These are phyloP conservation scores for Botrytis medusae DNA, from an alignment of 2,329 filamentous ascomycete species.

Conservation along the genomic window DNA sequence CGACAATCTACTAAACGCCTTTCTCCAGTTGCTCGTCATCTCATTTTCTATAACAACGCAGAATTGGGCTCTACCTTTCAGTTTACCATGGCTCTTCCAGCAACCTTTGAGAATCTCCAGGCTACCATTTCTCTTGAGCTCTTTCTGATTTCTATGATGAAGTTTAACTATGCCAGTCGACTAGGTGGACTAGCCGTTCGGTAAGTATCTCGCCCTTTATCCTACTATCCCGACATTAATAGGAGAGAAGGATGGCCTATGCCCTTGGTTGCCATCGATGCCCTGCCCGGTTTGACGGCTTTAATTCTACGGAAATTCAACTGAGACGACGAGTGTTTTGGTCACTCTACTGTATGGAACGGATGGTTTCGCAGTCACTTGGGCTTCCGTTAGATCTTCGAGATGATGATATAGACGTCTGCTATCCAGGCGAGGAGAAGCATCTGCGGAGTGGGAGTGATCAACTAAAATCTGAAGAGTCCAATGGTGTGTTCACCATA, in stretches of 20 bases:
- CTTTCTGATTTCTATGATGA: background rate
- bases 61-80: background rate
- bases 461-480: background rate
- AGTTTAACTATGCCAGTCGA: background rate
- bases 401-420: background rate
- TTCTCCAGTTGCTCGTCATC: background rate
- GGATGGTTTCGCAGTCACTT: background rate
- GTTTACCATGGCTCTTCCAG: background rate
- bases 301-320: background rate
- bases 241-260: background rate
- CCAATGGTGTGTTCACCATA: background rate
- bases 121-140: background rate
- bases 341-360: background rate
- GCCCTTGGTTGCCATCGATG: background rate
- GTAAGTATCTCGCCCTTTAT: background rate
- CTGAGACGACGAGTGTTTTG: background rate
- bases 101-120: background rate
- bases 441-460: background rate
- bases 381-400: background rate
- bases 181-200: background rate
- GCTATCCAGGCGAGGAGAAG: background rate
- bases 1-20: background rate
- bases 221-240: background rate
- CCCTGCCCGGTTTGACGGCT: background rate
- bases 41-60: background rate